These are phyloP conservation scores for Botrytis galanthina DNA, from an alignment of 2,329 filamentous ascomycete species.

Conservation along the genomic window DNA sequence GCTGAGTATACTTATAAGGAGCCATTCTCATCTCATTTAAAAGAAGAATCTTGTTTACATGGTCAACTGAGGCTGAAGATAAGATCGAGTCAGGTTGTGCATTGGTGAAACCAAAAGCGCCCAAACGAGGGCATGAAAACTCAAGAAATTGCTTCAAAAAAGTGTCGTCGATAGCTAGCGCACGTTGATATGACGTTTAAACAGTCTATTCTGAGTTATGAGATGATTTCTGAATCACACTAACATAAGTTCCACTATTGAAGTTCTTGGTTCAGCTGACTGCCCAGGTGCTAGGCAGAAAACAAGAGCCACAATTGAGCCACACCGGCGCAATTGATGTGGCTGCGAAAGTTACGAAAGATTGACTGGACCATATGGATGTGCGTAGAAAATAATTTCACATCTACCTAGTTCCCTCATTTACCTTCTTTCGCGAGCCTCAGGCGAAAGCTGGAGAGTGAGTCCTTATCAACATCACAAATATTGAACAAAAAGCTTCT, in stretches of 20 bases:
- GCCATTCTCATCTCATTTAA: neutral
- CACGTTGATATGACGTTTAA: neutral
- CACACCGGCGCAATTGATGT: neutral
- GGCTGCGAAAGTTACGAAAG: neutral
- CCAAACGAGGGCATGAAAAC: neutral
- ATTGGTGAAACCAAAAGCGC: neutral
- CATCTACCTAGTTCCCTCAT: too few species aligned
- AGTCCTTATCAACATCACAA: neutral
- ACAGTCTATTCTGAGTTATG: too few species aligned
- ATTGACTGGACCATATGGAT: too few species aligned
- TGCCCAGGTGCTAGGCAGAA: neutral
- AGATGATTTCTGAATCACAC: too few species aligned
- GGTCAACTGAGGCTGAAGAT: neutral
- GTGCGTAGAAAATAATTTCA: too few species aligned
- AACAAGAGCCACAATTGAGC: neutral
- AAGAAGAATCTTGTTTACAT: neutral
- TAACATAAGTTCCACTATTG: neutral
- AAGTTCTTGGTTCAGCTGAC: neutral
- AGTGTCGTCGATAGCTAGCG: rapidly evolving
- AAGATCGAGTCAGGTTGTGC: neutral
- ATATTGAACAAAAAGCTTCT: neutral
- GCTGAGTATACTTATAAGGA: neutral
- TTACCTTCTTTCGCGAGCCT: neutral
- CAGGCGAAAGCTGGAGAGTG: neutral
- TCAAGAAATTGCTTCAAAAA: neutral